Base-by-base conservation (phyloP, 176 grass and related monocot genomes). In the Oryza meridionalis region DNA sequence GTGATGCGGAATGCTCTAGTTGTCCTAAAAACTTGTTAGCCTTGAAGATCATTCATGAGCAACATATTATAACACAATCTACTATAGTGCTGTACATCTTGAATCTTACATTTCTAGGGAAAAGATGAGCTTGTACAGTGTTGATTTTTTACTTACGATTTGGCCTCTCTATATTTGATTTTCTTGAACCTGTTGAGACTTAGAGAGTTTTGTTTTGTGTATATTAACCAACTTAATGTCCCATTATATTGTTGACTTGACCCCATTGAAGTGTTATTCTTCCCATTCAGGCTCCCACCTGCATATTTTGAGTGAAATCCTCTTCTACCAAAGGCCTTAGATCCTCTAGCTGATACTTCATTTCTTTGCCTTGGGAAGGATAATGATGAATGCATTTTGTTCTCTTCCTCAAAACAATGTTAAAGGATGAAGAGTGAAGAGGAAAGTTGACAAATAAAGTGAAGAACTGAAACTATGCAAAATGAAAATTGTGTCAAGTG, bases 391-490 rank as follows among this genome's bases (percentile, higher is more conserved):
- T 77, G 61, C 40, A 61, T 87, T 89, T 90, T 85, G 78, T 79
- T 82, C 53, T 79, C 76, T 61, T 24, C 14, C 53, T 86, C 24
- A 82, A 87, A 91, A 89, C 33, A 80, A 73, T 88, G 82, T 82
- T 67, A 76, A 88, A 88, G 71, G 86, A 84, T 82, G 86, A 85
- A 81, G 24, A 82, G 55, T 86, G 84, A 88, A 83, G 73, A 90
- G 78, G 68, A 90, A 88, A 86, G 82, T 82, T 82, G 74, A 72
- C 59, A 46, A 87, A 85, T 71, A 77, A 40, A 86, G 53, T 42
- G 85, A 76, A 74, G 66, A 85, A 82, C 61, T 79, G 64, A 79
- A 71, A 67, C 44, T 44, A 43, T 84, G 81, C 40, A 81, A 91
- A 83, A 61, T 76, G 84, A 87, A 90, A 82, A 85, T 70, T 38